Base-by-base conservation (phyloP, 208 protist genomes). In the Naegleria fowleri region DNA sequence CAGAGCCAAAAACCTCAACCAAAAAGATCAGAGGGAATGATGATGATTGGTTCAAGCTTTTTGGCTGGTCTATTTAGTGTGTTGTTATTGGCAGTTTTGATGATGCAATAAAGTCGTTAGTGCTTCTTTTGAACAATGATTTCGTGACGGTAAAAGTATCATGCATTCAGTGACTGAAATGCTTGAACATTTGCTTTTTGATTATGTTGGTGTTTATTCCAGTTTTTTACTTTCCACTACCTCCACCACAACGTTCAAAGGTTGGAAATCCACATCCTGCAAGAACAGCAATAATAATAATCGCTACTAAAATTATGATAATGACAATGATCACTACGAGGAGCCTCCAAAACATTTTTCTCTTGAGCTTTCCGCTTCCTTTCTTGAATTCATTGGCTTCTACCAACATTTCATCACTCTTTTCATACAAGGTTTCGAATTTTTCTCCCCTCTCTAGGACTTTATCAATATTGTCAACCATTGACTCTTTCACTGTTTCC, bases 381-480 rank as follows among this genome's bases (percentile, higher is more conserved):
- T 29, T 16, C 41, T 40, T 67, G 13, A 67, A 89, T 25, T 89
- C n/a, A 22, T 67, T 67, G 0, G 86, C 19, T 41, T 22, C 48
- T n/a, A 55, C 86, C 6, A 41, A 13, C 19, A 89, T 25, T 52
- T 89, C n/a, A 89, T 89, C 43, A 7, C 48, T 75, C 36, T 13
- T 41, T 67, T 89, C n/a, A 9, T 39, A 38, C 1, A 89, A 29
- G 16, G 6, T 67, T 41, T 89, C 86, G 5, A 89, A 89, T 29
- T 89, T 89, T 38, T 89, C 86, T 43, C 86, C 86, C 67, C 86
- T 89, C 1, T 89, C 86, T 0, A 89, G 29, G 29, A 89, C 25
- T 40, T 89, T 89, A 29, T 89, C 86, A 89, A 89, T 67, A 67
- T 89, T 89, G 7, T 89, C 86, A 39, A 89, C 36, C 86, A 89